These are phyloP conservation scores for Sclerotinia spermophila DNA, from an alignment of 2,329 filamentous ascomycete species.

Conservation along the genomic window DNA sequence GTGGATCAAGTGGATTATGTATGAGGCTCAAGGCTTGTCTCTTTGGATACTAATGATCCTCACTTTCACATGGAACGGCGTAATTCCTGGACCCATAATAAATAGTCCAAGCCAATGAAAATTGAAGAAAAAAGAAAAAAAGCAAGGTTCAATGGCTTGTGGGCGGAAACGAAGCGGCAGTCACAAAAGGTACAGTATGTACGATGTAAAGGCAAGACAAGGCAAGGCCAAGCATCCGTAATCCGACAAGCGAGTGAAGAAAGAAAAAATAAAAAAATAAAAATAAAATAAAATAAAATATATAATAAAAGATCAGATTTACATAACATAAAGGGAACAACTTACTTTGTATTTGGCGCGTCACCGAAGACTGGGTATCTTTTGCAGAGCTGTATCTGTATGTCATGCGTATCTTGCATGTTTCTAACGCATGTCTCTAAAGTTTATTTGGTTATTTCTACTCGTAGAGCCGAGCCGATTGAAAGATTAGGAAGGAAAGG, in stretches of 20 bases:
- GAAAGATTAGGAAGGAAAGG: neutral
- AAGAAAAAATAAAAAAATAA: neutral
- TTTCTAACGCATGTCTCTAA: too few species aligned
- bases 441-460: too few species aligned
- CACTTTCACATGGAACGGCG: neutral
- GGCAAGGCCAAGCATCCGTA: neutral
- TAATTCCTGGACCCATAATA: neutral
- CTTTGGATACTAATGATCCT: slow-evolving; percentile 1
- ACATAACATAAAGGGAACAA: neutral
- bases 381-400: neutral
- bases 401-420: neutral
- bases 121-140: neutral
- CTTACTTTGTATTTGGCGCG: neutral
- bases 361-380: neutral
- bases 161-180: slow-evolving; percentile 7
- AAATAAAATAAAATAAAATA: too few species aligned
- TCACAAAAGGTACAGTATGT: neutral
- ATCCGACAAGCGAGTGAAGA: slow-evolving; percentile 1
- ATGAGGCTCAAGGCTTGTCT: slow-evolving; percentile 6
- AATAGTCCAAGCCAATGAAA: neutral
- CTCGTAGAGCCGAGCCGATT: neutral
- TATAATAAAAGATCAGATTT: neutral
- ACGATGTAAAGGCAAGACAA: too few species aligned
- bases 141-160: neutral
- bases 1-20: neutral